Conservation (phyloP, 2,329 filamentous ascomycete species). For the Venturia aucupariae region DNA sequence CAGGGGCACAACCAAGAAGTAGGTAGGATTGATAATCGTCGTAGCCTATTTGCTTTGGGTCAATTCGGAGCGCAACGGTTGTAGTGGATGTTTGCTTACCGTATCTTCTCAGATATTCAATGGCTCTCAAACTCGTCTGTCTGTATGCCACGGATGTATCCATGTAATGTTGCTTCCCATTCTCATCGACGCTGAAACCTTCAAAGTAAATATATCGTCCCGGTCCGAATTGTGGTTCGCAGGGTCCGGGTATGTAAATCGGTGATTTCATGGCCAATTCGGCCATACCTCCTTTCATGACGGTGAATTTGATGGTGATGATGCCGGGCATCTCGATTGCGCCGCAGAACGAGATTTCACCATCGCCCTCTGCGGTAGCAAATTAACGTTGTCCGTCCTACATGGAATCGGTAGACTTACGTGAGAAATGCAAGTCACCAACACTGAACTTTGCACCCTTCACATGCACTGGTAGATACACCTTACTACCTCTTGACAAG, state of each 20-base stretch:
- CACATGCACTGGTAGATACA: slow-evolving; percentile 83
- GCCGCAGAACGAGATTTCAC: slow-evolving; percentile 67
- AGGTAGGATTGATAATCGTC: slow-evolving; percentile 75
- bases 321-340: slow-evolving; percentile 92
- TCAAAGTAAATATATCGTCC: slow-evolving; percentile 78
- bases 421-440: slow-evolving; percentile 78
- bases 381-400: neutral
- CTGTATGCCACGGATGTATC: slow-evolving; percentile 81
- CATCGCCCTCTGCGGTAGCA: slow-evolving; percentile 57
- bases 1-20: slow-evolving; percentile 72
- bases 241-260: slow-evolving; percentile 77
- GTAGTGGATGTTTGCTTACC: slow-evolving; percentile 33
- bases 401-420: slow-evolving; percentile 25
- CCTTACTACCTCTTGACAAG: slow-evolving; percentile 66
- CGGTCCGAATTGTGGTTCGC: slow-evolving; percentile 80
- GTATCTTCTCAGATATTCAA: slow-evolving; percentile 71
- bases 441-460: slow-evolving; percentile 81
- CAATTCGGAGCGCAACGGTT: neutral
- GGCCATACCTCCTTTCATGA: slow-evolving; percentile 71
- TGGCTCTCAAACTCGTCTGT: slow-evolving; percentile 66
- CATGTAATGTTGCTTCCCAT: slow-evolving; percentile 82
- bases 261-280: slow-evolving; percentile 71
- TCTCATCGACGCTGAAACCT: slow-evolving; percentile 80
- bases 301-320: slow-evolving; percentile 82
- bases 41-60: slow-evolving; percentile 36